phyloP scores from a whole-genome alignment of 139 green algal species.

The Ostreobium quekettii region DNA sequence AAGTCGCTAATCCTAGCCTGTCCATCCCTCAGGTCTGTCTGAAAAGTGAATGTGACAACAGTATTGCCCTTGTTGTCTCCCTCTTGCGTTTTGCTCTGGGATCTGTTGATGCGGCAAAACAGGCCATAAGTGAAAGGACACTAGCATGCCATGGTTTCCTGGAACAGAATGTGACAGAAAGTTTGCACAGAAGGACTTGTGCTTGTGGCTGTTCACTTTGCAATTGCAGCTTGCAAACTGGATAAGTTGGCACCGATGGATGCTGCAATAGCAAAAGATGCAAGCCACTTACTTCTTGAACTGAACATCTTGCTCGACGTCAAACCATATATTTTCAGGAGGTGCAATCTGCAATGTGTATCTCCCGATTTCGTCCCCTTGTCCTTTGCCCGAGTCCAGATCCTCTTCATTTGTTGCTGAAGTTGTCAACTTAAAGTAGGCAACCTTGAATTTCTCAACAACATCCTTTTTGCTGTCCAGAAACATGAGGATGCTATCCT shows the following conservation, averaged over 20 bases:
- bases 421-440: too few relatives aligned
- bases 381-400: too few relatives aligned
- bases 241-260: neutral
- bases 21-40: neutral
- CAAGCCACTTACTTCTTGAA: conserved; percentile 19
- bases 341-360: conserved; percentile 3
- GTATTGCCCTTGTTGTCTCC: neutral
- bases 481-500: too few relatives aligned
- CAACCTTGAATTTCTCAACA: too few relatives aligned
- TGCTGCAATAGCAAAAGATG: neutral
- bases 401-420: too few relatives aligned
- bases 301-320: conserved; percentile 7
- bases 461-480: too few relatives aligned
- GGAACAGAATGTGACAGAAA: too few relatives aligned
- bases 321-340: conserved; percentile 2
- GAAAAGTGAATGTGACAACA: neutral
- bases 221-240: neutral
- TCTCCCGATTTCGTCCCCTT: too few relatives aligned
- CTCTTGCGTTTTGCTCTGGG: neutral
- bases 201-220: neutral
- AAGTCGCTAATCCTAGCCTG: neutral
- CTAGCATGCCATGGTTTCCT: neutral
- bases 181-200: too few relatives aligned
- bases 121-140: neutral
- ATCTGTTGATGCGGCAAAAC: neutral